Conservation (phyloP, 345 rosid genomes). For the Populus alba region DNA sequence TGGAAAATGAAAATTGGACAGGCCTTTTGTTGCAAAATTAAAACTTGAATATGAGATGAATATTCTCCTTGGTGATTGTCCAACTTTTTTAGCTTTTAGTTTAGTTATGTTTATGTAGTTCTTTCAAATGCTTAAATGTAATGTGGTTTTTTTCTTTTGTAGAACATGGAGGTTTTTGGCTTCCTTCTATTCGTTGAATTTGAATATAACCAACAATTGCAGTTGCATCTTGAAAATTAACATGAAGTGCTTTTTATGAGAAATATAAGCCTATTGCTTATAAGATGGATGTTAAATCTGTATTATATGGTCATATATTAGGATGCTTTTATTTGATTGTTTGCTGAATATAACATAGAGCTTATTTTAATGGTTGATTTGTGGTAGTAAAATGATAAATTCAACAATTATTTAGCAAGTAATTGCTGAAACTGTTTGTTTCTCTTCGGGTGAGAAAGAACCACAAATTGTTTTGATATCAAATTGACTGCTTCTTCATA, state of each 20-base stretch:
- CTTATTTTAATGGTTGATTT: neutral
- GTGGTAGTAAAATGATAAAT: slow-evolving; percentile 1
- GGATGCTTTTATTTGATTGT: neutral
- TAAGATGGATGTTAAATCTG: neutral
- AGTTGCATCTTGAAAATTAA: neutral
- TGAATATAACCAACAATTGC: neutral
- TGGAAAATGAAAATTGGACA: no score
- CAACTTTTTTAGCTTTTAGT: slow-evolving; percentile 4
- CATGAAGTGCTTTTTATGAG: neutral
- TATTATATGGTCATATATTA: neutral
- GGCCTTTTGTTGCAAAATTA: no score
- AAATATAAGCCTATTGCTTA: neutral
- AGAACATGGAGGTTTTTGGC: neutral
- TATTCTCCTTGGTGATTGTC: slow-evolving; percentile 7
- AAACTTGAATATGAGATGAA: neutral
- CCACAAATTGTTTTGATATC: no score
- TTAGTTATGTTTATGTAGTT: neutral
- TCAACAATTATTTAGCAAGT: no score
- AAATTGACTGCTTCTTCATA: no score
- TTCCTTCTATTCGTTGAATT: neutral
- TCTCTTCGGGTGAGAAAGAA: no score
- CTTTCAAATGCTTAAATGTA: neutral
- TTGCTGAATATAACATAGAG: neutral
- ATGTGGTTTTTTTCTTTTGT: neutral
- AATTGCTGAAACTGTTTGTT: no score